These are phyloP conservation scores for Nidularia sp. DNA, from an alignment of 768 basidiomycete genomes.

Conservation along the genomic window DNA sequence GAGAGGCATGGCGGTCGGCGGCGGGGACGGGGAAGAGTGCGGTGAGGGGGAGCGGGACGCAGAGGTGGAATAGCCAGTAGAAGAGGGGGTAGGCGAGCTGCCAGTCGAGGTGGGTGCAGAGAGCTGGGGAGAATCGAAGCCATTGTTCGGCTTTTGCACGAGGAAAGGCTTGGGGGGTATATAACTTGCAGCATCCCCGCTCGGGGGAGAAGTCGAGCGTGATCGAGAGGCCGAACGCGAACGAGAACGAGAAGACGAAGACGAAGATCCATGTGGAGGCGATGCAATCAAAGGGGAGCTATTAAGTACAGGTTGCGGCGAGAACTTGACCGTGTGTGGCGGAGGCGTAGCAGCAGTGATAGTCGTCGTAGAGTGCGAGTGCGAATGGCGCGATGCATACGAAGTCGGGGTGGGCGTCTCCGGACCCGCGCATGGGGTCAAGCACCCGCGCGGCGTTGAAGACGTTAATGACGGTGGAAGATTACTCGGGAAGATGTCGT, in stretches of 20 bases:
- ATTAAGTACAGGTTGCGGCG: slow-evolving; percentile 11
- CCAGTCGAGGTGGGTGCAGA: slow-evolving; percentile 35
- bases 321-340: slow-evolving; percentile 14
- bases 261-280: slow-evolving; percentile 7
- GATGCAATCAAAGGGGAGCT: slow-evolving; percentile 15
- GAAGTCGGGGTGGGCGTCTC: slow-evolving; percentile 38
- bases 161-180: not conserved
- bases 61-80: slow-evolving; percentile 50
- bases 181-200: not conserved
- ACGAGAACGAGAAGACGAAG: slow-evolving; percentile 13
- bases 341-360: slow-evolving; percentile 33
- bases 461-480: slow-evolving; percentile 34
- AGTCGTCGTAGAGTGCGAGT: slow-evolving; percentile 46
- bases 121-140: slow-evolving; percentile 19
- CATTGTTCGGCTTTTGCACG: slow-evolving; percentile 6
- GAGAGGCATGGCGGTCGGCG: slow-evolving; percentile 24
- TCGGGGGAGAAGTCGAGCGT: not conserved
- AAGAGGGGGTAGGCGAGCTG: slow-evolving; percentile 57
- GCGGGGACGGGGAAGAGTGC: slow-evolving; percentile 22
- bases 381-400: slow-evolving; percentile 29
- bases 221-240: slow-evolving; percentile 3
- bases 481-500: slow-evolving; percentile 38
- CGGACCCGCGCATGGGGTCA: slow-evolving; percentile 25
- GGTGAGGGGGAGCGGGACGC: slow-evolving; percentile 47
- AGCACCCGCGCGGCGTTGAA: slow-evolving; percentile 23